phyloP scores from a whole-genome alignment of 2,329 filamentous ascomycete species.

The Didymosphaeria variabile region DNA sequence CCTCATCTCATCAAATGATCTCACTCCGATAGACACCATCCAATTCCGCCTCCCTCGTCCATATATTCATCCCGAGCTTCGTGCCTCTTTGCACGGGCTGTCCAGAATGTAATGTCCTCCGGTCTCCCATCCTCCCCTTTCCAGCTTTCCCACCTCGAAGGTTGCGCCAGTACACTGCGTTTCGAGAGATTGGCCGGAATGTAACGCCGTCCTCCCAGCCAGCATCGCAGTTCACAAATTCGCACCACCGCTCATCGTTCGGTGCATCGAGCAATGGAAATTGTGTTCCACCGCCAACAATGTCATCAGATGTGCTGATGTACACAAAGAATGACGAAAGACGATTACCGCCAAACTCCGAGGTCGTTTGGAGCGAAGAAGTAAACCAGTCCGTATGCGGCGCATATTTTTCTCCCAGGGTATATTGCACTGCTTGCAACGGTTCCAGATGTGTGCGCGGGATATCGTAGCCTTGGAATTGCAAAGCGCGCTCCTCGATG shows the following conservation, averaged over 20 bases:
- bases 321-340: conserved; percentile 69
- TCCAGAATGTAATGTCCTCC: conserved; percentile 59
- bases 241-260: conserved; percentile 60
- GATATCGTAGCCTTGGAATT: conserved; percentile 63
- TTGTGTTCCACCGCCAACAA: conserved; percentile 66
- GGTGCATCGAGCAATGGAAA: conserved; percentile 62
- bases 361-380: conserved; percentile 25
- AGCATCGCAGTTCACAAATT: conserved; percentile 62
- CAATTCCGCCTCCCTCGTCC: conserved; percentile 32
- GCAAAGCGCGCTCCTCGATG: conserved; percentile 63
- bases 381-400: conserved; percentile 66
- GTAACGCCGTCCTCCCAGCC: conserved; percentile 57
- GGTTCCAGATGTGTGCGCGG: conserved; percentile 61
- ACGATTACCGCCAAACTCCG: conserved; percentile 45
- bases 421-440: conserved; percentile 57
- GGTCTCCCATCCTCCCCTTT: conserved; percentile 61
- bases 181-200: conserved; percentile 64
- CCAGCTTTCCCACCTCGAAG: conserved; percentile 58
- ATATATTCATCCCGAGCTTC: conserved; percentile 56
- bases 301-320: conserved; percentile 52
- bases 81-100: conserved; percentile 63
- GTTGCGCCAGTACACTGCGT: conserved; percentile 70
- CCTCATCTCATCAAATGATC: conserved; percentile 9
- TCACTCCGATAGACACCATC: conserved; percentile 30
- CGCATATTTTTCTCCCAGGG: conserved; percentile 62